phyloP scores from a whole-genome alignment of 2,329 filamentous ascomycete species.

The Apiospora phragmitis region DNA sequence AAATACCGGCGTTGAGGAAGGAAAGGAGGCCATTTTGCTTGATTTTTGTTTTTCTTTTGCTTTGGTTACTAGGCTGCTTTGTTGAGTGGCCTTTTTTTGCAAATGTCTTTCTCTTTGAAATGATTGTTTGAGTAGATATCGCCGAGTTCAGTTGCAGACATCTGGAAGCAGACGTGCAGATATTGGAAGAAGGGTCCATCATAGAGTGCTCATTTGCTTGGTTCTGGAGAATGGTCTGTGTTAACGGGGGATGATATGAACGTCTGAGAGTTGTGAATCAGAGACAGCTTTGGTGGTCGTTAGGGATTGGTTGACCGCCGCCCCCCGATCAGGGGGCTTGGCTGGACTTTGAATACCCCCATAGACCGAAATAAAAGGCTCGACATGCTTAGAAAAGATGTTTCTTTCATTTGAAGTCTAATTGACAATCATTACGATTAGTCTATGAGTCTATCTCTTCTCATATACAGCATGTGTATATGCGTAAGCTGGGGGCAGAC shows the following conservation, averaged over 20 bases:
- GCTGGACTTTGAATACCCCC: neutral
- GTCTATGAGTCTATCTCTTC: neutral
- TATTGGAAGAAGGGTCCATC: neutral
- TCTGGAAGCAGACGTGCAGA: neutral
- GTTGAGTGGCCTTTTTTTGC: neutral
- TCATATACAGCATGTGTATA: neutral
- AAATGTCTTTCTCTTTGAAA: neutral
- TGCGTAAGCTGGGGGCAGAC: neutral
- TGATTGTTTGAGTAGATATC: constrained; percentile 8
- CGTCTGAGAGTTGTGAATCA: neutral
- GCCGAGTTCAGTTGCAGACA: neutral
- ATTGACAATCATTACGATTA: neutral
- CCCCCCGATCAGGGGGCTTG: neutral
- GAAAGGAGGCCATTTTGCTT: constrained; percentile 7
- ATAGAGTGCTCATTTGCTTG: neutral
- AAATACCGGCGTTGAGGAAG: constrained; percentile 12
- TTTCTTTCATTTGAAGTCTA: neutral
- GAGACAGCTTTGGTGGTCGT: neutral
- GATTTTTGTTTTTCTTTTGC: neutral
- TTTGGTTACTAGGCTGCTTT: neutral
- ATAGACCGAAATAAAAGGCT: neutral
- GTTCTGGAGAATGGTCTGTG: neutral
- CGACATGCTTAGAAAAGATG: neutral
- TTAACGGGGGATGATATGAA: neutral
- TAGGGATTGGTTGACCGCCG: neutral